Percentiles rank a stretch among this genome's conserved stretches.
Conservation (phyloP, 352 stramenopile species). For the Halophytophthora batemanensis region DNA sequence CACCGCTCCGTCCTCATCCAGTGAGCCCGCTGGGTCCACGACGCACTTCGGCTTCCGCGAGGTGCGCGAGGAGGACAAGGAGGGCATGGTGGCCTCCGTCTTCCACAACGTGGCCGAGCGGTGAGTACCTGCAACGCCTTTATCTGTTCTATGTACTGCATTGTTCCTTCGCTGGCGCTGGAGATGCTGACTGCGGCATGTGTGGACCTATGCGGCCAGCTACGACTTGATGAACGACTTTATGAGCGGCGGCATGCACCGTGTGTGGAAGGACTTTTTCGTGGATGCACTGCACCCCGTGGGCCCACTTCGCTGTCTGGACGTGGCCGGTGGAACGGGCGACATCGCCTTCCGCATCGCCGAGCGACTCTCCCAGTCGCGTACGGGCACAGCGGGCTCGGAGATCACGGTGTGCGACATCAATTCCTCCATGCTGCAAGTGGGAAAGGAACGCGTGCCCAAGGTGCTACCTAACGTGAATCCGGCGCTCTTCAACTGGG, state of each 20-base stretch:
- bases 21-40: constrained; percentile 22
- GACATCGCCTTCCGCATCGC: constrained; percentile 98
- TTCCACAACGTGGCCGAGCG: constrained; percentile 97
- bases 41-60: constrained; percentile 91
- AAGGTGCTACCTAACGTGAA: constrained; percentile 62
- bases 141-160: background rate
- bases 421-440: constrained; percentile 98
- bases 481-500: constrained; percentile 78
- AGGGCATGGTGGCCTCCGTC: constrained; percentile 93
- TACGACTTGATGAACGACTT: constrained; percentile 99
- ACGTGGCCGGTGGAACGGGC: constrained; percentile 98
- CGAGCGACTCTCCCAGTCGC: constrained; percentile 48
- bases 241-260: constrained; percentile 95
- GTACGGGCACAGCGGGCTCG: constrained; percentile 31
- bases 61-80: constrained; percentile 91
- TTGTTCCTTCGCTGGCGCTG: background rate
- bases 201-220: constrained; percentile 13
- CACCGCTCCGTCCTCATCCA: background rate
- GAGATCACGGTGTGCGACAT: constrained; percentile 98
- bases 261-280: constrained; percentile 98
- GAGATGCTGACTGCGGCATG: constrained; percentile 3
- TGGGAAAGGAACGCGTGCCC: constrained; percentile 89
- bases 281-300: constrained; percentile 83
- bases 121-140: constrained; percentile 41
- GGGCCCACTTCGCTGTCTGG: constrained; percentile 80